Base-by-base conservation (phyloP, 2,329 filamentous ascomycete species). In the Hymenoscyphus scutula region DNA sequence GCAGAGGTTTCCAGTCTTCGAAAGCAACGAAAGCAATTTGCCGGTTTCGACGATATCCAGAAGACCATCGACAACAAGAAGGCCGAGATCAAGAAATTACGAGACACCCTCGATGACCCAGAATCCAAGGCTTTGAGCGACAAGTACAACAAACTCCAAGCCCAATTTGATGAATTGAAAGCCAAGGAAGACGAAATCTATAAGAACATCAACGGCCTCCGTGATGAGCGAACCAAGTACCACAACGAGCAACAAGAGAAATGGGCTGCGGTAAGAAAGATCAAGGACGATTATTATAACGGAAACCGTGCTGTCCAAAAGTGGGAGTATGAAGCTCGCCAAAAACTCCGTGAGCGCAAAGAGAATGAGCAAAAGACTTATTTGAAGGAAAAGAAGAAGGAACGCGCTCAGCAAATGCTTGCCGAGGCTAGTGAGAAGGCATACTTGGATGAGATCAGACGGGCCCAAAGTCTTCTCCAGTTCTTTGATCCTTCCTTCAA, bases 11-110 rank as follows among this genome's bases (percentile, higher is more conserved):
- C 89, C 56, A 89, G 80, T 75, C 81, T 98, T 69, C 89, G 90
- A 77, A 96, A 96, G 82, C 85, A 90, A 73, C 91, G 91, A 80
- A 98, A 97, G 86, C 89, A 87, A 78, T 97, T 99, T 76, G 86
- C 88, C 63, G 85, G 87, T 65, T 89, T 98, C 73, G 92, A 96
- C 64, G 87, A 90, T 64, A 82, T 87, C 37, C 91, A 98, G 79
- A 96, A 96, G 83, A 84, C 84, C 69, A 98, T 99, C 70, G 90
- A 95, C 73, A 88, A 93, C 60, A 80, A 96, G 70, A 94, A 92
- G 81, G 84, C 87, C 67, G 90, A 96, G 79, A 92, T 97, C 73
- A 89, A 93, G 74, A 88, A 92, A 72, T 88, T 97, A 75, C 91
- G 91, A 80, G 95, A 97, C 78, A 84, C 83, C 68, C 84, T 97